These are phyloP conservation scores for Ceratopteris richardii DNA, from an alignment of 75 land plant species.

Conservation along the genomic window DNA sequence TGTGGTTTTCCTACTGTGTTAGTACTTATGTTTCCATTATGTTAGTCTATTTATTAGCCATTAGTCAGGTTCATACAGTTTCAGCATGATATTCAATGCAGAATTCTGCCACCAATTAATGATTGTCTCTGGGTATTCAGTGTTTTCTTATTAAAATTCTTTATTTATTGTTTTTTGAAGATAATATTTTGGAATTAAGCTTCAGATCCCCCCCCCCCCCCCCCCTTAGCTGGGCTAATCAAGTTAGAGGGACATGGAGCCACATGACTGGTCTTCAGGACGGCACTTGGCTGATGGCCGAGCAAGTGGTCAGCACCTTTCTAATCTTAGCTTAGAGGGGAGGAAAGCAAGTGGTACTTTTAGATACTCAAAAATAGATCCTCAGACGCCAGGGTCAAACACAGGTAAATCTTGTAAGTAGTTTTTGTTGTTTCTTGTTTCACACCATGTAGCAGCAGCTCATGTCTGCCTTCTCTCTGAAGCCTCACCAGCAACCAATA, in stretches of 20 bases:
- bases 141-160: no score
- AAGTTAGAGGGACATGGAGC: background rate
- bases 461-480: background rate
- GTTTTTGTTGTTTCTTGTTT: background rate
- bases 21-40: no score
- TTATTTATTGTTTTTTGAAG: no score
- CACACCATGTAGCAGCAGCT: background rate
- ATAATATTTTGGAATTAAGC: no score
- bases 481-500: slow-evolving; percentile 60
- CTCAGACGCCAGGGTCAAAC: slow-evolving; percentile 45
- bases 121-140: no score
- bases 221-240: no score
- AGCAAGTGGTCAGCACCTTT: background rate
- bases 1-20: no score
- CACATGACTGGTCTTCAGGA: background rate
- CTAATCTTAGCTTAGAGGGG: background rate
- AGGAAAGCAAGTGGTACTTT: background rate
- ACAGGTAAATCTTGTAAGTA: slow-evolving; percentile 23
- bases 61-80: no score
- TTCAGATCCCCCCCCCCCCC: no score
- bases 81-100: no score
- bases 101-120: no score
- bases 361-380: slow-evolving; percentile 30
- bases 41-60: no score
- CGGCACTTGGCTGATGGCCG: background rate